A percentile compares a stretch with the other conserved stretches of the same genome.
Evolutionary conservation across 2,329 filamentous ascomycete genomes (phyloP).

Genomic region (Fusarium robinianum): DNA sequence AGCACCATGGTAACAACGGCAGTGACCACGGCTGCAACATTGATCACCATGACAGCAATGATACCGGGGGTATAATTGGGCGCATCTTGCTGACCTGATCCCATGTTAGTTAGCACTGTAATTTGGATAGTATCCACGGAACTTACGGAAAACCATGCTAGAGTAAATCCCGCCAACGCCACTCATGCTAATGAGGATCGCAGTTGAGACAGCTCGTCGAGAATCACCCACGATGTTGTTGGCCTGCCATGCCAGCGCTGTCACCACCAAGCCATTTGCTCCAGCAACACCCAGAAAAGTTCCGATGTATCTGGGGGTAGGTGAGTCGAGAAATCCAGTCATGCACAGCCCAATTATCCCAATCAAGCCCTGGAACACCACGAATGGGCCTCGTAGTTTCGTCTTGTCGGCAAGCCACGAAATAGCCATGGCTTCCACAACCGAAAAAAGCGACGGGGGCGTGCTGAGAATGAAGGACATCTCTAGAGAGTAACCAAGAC

Average conservation of each 20-base stretch:
- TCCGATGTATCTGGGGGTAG: constrained; percentile 19
- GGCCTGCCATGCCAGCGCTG: constrained; percentile 18
- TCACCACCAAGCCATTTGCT: constrained; percentile 13
- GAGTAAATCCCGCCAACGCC: constrained; percentile 23
- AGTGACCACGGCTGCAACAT: constrained; percentile 10
- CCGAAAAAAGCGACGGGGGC: constrained; percentile 8
- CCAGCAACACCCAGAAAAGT: constrained; percentile 20
- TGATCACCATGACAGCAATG: constrained; percentile 19
- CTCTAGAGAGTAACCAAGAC: constrained; percentile 19
- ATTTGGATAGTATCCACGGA: background rate
- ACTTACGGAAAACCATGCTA: constrained; percentile 27
- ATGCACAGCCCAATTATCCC: constrained; percentile 20
- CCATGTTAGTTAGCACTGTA: background rate
- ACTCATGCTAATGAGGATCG: constrained; percentile 20
- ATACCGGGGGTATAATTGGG: constrained; percentile 20
- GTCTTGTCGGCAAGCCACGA: constrained; percentile 22
- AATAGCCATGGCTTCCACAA: constrained; percentile 16
- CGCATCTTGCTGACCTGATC: constrained; percentile 16
- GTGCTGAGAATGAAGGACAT: constrained; percentile 18
- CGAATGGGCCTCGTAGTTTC: constrained; percentile 14
- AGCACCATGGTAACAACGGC: constrained; percentile 16
- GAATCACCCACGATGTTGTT: constrained; percentile 23
- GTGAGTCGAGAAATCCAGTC: constrained; percentile 10
- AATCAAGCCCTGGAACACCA: constrained; percentile 22
- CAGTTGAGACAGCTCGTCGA: constrained; percentile 20